Evolutionary conservation across 108 stramenopile genomes (phyloP).

Genomic region (Cafeteria roenbergensis): DNA sequence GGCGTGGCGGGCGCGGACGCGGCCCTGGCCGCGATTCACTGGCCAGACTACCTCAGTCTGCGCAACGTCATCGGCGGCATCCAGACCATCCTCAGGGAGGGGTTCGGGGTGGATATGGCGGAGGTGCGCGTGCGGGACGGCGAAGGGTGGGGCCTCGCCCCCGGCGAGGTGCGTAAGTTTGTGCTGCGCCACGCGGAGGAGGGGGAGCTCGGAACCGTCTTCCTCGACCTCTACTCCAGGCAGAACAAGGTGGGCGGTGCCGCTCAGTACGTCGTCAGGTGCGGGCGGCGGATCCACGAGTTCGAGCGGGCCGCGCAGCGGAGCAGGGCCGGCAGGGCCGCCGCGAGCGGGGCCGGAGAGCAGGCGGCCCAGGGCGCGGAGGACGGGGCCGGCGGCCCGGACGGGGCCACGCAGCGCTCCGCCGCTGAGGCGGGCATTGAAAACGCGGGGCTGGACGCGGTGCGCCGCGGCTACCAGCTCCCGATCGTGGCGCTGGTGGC

Average conservation of each 20-base stretch:
- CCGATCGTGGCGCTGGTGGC: slow-evolving; percentile 78
- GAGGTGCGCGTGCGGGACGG: slow-evolving; percentile 42
- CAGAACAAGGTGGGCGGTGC: slow-evolving; percentile 77
- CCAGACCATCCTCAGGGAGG: slow-evolving; percentile 41
- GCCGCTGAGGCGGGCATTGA: neutral
- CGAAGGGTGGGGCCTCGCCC: slow-evolving; percentile 59
- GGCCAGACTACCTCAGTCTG: slow-evolving; percentile 59
- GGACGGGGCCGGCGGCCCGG: neutral
- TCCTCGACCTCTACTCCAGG: slow-evolving; percentile 73
- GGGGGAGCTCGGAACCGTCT: slow-evolving; percentile 64
- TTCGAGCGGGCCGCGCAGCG: neutral
- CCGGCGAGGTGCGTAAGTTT: slow-evolving; percentile 50
- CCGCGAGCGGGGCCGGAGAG: neutral
- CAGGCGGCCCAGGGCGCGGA: neutral
- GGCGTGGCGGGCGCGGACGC: neutral
- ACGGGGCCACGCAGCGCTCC: neutral
- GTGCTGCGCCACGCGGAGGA: slow-evolving; percentile 43
- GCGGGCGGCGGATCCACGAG: slow-evolving; percentile 50
- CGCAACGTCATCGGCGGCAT: slow-evolving; percentile 57
- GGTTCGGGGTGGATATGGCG: slow-evolving; percentile 66
- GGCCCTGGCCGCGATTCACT: slow-evolving; percentile 20
- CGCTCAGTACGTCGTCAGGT: slow-evolving; percentile 91
- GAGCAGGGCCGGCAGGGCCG: neutral
- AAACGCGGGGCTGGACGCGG: neutral
- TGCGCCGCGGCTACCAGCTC: slow-evolving; percentile 44